These are phyloP conservation scores for Schwanniomyces etchellsii DNA, from an alignment of 1,139 yeast species.

Conservation along the genomic window DNA sequence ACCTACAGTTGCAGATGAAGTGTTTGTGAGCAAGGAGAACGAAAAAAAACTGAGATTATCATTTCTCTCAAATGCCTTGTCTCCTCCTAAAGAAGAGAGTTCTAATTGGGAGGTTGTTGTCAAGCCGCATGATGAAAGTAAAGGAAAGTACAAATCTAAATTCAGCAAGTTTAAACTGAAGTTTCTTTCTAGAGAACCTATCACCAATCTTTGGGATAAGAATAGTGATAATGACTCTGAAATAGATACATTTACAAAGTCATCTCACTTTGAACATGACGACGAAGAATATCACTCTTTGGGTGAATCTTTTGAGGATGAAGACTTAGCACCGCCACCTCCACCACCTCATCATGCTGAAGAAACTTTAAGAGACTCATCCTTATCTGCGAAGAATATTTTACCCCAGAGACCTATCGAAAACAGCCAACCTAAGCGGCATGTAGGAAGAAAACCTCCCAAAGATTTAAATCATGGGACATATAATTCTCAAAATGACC, in stretches of 20 bases:
- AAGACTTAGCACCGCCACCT: too few relatives aligned
- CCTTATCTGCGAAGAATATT: background rate
- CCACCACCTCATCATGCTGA: background rate
- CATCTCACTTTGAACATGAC: too few relatives aligned
- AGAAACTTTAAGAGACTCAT: background rate
- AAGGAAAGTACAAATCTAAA: conserved; percentile 19
- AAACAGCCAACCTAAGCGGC: background rate
- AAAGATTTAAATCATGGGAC: background rate
- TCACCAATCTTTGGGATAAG: conserved; percentile 19
- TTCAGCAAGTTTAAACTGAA: conserved; percentile 27
- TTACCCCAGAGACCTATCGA: background rate
- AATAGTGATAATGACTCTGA: background rate
- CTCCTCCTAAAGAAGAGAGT: background rate
- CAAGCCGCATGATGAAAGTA: conserved; percentile 3
- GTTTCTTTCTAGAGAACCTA: conserved; percentile 33
- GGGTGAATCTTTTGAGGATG: too few relatives aligned
- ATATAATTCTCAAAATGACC: background rate
- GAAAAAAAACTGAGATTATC: conserved; percentile 8
- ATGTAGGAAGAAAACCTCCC: background rate
- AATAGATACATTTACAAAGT: too few relatives aligned
- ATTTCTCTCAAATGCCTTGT: conserved; percentile 7
- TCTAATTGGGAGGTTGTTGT: background rate
- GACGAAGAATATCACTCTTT: too few relatives aligned
- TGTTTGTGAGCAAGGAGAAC: conserved; percentile 20
- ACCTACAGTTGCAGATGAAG: conserved; percentile 17